phyloP scores from a whole-genome alignment of 371 early-diverging fungal genomes.

The Mucor lusitanicus region DNA sequence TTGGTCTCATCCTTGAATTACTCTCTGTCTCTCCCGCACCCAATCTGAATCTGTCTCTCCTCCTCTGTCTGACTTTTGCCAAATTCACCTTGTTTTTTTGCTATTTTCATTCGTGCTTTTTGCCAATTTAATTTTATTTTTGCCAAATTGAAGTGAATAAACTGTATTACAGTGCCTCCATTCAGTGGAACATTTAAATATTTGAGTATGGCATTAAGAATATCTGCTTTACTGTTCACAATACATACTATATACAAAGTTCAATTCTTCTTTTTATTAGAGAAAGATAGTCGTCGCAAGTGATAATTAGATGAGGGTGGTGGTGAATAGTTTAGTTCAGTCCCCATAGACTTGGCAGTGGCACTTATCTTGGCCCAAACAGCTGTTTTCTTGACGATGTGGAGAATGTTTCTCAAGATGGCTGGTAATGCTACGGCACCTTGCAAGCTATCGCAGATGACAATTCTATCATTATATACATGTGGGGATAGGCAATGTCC shows the following conservation, averaged over 20 bases:
- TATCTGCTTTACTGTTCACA: no score
- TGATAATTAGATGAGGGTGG: neutral
- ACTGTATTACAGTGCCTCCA: no score
- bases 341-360: constrained; percentile 4
- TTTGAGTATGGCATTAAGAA: no score
- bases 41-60: no score
- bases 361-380: constrained; percentile 6
- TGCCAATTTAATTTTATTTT: no score
- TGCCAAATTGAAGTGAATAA: no score
- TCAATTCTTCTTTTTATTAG: constrained; percentile 1
- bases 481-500: constrained; percentile 1
- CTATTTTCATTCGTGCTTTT: no score
- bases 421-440: constrained; percentile 1
- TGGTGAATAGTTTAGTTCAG: neutral
- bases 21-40: no score
- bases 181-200: no score
- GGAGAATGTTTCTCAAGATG: neutral
- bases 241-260: constrained; percentile 8
- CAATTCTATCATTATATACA: constrained; percentile 6
- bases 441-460: constrained; percentile 8
- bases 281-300: constrained; percentile 10
- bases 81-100: no score
- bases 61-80: no score
- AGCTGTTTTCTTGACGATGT: neutral
- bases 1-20: no score